These are phyloP conservation scores for Corrigiola litoralis DNA, from an alignment of 179 eudicot genomes.

Conservation along the genomic window DNA sequence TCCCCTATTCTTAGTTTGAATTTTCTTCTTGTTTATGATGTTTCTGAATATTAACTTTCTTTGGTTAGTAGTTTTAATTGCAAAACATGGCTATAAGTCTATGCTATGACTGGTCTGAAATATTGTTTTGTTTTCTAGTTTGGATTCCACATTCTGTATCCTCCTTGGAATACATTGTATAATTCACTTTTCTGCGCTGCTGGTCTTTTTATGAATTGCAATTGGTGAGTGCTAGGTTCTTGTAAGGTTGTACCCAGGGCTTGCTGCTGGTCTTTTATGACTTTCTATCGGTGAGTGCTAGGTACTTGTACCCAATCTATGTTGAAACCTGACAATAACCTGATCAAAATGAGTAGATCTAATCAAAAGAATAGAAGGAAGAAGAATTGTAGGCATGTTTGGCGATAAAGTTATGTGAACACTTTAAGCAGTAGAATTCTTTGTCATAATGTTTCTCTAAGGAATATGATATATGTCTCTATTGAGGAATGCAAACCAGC, in stretches of 20 bases:
- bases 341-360: no score
- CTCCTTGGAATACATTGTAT: background rate
- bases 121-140: background rate
- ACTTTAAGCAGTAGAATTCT: no score
- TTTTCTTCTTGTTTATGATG: background rate
- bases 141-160: background rate
- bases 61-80: conserved; percentile 1
- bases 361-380: no score
- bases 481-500: no score
- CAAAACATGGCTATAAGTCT: background rate
- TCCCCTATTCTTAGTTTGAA: background rate
- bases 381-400: no score
- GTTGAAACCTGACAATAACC: background rate
- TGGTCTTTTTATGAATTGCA: background rate
- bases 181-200: background rate
- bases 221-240: background rate
- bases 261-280: no score
- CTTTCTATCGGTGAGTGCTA: no score
- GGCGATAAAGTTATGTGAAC: no score
- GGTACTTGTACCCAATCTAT: no score
- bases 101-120: background rate
- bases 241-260: background rate
- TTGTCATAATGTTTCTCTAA: no score
- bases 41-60: conserved; percentile 3
- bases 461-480: no score